A percentile compares a stretch with the other conserved stretches of the same genome.
phyloP scores from a whole-genome alignment of 2,329 filamentous ascomycete species.

The Exophiala xenobiotica region DNA sequence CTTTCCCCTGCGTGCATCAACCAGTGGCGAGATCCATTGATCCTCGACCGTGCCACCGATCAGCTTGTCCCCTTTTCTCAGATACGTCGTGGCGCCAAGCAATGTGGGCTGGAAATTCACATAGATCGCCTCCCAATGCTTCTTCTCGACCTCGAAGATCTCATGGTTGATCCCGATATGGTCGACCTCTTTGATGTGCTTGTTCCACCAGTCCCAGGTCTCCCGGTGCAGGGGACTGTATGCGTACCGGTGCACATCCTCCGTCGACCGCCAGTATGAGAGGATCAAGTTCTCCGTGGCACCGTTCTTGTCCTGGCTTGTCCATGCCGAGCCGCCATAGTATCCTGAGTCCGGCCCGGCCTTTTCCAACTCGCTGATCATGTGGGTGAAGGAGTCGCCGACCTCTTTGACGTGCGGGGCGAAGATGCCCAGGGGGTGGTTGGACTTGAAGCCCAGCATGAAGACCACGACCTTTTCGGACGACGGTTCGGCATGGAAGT shows the following conservation, averaged over 20 bases:
- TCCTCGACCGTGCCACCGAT: slow-evolving; percentile 26
- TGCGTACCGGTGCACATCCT: slow-evolving; percentile 47
- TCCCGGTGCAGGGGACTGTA: slow-evolving; percentile 42
- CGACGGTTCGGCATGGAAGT: slow-evolving; percentile 30
- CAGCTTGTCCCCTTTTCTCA: slow-evolving; percentile 28
- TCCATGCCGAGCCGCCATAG: slow-evolving; percentile 38
- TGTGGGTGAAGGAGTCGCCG: slow-evolving; percentile 36
- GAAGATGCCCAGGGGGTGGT: slow-evolving; percentile 45
- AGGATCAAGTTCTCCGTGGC: slow-evolving; percentile 39
- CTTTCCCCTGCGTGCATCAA: slow-evolving; percentile 29
- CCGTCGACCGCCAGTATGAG: slow-evolving; percentile 44
- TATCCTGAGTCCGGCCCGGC: slow-evolving; percentile 32
- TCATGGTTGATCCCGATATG: slow-evolving; percentile 50
- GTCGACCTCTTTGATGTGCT: slow-evolving; percentile 35
- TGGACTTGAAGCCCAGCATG: slow-evolving; percentile 39
- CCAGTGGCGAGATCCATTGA: slow-evolving; percentile 27
- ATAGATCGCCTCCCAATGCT: slow-evolving; percentile 47
- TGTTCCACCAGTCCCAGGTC: slow-evolving; percentile 48
- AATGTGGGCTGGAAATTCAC: slow-evolving; percentile 40
- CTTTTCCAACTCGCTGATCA: slow-evolving; percentile 32
- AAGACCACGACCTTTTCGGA: slow-evolving; percentile 40
- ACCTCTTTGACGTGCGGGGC: slow-evolving; percentile 36
- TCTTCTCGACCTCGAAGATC: slow-evolving; percentile 41
- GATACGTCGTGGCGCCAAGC: slow-evolving; percentile 32
- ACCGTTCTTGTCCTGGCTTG: slow-evolving; percentile 36